Base-by-base conservation (phyloP, 164 flowering plant species). In the Annona cherimola region DNA sequence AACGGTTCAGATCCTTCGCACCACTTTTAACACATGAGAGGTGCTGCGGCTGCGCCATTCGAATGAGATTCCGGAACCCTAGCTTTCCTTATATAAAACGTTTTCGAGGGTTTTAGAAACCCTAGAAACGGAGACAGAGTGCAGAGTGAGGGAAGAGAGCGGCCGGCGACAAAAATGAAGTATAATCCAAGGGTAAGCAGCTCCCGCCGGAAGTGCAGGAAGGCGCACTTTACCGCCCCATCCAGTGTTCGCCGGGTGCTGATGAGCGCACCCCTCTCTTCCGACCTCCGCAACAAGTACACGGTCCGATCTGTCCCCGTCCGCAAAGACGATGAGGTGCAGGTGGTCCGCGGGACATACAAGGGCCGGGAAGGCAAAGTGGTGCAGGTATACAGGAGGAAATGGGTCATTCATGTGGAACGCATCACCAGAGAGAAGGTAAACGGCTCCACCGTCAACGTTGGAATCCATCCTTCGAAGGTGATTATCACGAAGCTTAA, bases 241-340 rank as follows among this genome's bases (percentile, higher is more conserved):
- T n/a, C n/a, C n/a, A n/a, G n/a, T n/a, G n/a, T n/a, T n/a, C n/a
- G n/a, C n/a, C n/a, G n/a, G n/a, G n/a, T n/a, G n/a, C n/a, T n/a
- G n/a, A n/a, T n/a, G n/a, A n/a, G n/a, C n/a, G n/a, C n/a, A n/a
- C n/a, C n/a, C n/a, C n/a, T n/a, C n/a, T n/a, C n/a, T n/a, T n/a
- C n/a, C n/a, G n/a, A n/a, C n/a, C n/a, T n/a, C n/a, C n/a, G n/a
- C n/a, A n/a, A n/a, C n/a, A n/a, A n/a, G n/a, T n/a, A n/a, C n/a
- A n/a, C n/a, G n/a, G n/a, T n/a, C n/a, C n/a, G n/a, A n/a, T n/a
- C n/a, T n/a, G n/a, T n/a, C n/a, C n/a, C n/a, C n/a, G n/a, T n/a
- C n/a, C n/a, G n/a, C n/a, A n/a, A n/a, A n/a, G n/a, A 90, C 78
- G 96, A 90, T 77, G 96, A 90, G 81, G 96, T 90, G 1, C 89